Evolutionary conservation across 2,329 filamentous ascomycete genomes (phyloP), one percentile per base, ranked within the genome.

Genomic region (Apiospora arundinis): DNA sequence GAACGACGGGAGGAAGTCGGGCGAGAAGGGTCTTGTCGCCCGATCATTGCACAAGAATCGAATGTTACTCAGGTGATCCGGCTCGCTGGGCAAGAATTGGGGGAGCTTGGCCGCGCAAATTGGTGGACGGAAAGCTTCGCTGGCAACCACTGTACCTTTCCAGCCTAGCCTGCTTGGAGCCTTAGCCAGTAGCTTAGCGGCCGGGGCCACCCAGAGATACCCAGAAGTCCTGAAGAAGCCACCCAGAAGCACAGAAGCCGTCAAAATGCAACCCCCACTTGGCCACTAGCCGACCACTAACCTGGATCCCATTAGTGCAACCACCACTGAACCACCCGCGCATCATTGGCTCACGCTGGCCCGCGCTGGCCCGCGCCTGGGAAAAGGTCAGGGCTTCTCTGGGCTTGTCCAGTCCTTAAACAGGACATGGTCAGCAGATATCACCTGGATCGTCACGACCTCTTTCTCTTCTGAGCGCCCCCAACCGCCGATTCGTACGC

Each of bases 61-160:
- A 69, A 69, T 69, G 67, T 69, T 69, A n/a, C 25, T 69, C 67
- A 49, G 46, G 44, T 49, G 67, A 32, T 69, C 32, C 25, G 49
- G 4, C 4, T 16, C 2, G 25, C 23, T 52, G 23, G 32, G 32
- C 32, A 32, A 32, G 32, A 32, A 32, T 32, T 32, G 32, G 52
- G 52, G 28, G 52, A 28, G 23, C 23, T 18, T n/a, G 21, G 56
- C 56, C 56, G 16, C 28, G 56, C 32, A 63, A 63, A 63, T 63
- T 40, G 56, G 40, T 28, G 6, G 52, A 56, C 49, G 49, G 49
- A 37, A 60, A 60, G 52, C 52, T 60, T 60, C 52, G 52, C 52
- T 60, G 52, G 52, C 18, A 60, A 60, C 52, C 52, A 16, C 52
- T 37, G 52, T 60, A 32, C 52, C 65, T 67, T 3, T 46, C 44